Evolutionary conservation across 257 asterid genomes (phyloP).

Genomic region (Nicotiana paniculata): DNA sequence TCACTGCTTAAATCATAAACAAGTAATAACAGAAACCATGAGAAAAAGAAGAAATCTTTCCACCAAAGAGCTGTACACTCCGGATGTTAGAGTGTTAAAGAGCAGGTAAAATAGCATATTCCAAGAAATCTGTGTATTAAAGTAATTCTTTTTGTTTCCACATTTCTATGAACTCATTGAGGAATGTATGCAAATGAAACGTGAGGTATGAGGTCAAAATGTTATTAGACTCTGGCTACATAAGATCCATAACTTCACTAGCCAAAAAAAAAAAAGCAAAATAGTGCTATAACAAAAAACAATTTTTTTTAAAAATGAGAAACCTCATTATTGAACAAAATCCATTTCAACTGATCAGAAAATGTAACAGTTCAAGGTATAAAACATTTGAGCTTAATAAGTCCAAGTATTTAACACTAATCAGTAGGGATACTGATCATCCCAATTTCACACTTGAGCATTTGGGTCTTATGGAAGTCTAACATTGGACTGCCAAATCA

Average conservation of each 20-base stretch:
- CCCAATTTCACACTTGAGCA: neutral
- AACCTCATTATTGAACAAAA: slow-evolving; percentile 2
- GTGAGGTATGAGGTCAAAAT: neutral
- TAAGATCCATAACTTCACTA: neutral
- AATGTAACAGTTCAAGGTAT: neutral
- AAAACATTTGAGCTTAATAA: neutral
- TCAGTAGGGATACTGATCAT: neutral
- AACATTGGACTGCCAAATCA: neutral
- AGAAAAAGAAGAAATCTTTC: neutral
- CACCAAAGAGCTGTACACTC: neutral
- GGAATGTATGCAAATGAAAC: neutral
- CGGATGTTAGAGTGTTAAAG: neutral
- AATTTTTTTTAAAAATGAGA: neutral
- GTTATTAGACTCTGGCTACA: neutral
- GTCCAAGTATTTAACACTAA: neutral
- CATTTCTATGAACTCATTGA: neutral
- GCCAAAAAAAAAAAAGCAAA: neutral
- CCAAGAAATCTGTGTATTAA: neutral
- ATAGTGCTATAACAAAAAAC: neutral
- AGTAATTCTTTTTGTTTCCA: neutral
- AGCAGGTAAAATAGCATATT: neutral
- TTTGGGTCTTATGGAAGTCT: neutral
- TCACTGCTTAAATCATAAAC: slow-evolving; percentile 33
- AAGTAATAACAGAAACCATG: neutral
- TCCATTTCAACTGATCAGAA: neutral